Conservation (phyloP, 345 rosid species). For the Gossypium bickii region DNA sequence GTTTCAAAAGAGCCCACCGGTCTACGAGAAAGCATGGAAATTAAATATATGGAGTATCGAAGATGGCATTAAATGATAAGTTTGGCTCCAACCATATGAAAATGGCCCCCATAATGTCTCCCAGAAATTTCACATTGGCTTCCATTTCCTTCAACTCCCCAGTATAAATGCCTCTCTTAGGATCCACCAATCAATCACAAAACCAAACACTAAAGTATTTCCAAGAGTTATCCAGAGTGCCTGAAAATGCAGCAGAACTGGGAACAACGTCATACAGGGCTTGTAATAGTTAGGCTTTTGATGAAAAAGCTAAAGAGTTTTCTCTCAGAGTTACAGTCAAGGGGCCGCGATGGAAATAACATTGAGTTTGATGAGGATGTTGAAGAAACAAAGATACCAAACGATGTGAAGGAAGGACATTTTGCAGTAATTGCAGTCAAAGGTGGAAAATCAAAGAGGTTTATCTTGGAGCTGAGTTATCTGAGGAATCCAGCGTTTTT, state of each 20-base stretch:
- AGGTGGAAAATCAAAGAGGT: conserved; percentile 46
- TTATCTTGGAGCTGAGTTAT: conserved; percentile 40
- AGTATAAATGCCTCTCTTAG: conserved; percentile 3
- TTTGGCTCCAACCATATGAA: conserved; percentile 6
- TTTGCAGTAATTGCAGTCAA: conserved; percentile 41
- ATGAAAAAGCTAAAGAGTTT: conserved; percentile 20
- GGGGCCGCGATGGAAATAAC: not conserved
- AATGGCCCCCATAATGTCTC: conserved; percentile 22
- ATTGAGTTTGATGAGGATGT: conserved; percentile 15
- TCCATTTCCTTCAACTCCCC: not conserved
- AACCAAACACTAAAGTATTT: not conserved
- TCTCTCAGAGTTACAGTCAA: conserved; percentile 17
- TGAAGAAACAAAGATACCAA: conserved; percentile 23
- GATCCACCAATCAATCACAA: not conserved
- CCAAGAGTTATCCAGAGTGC: not conserved
- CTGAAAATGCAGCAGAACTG: conserved; percentile 15
- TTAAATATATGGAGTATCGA: not conserved
- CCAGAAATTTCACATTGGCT: conserved; percentile 22
- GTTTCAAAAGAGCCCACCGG: conserved; percentile 15
- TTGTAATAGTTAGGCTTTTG: conserved; percentile 28
- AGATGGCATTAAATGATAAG: conserved; percentile 21
- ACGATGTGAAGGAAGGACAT: conserved; percentile 45
- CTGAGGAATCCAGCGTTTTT: conserved; percentile 44
- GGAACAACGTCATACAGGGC: conserved; percentile 18
- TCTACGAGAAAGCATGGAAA: conserved; percentile 8